A percentile compares a stretch with the other conserved stretches of the same genome.
Conservation (phyloP, 768 basidiomycete species). For the Tubosaeta brunneosetosa region DNA sequence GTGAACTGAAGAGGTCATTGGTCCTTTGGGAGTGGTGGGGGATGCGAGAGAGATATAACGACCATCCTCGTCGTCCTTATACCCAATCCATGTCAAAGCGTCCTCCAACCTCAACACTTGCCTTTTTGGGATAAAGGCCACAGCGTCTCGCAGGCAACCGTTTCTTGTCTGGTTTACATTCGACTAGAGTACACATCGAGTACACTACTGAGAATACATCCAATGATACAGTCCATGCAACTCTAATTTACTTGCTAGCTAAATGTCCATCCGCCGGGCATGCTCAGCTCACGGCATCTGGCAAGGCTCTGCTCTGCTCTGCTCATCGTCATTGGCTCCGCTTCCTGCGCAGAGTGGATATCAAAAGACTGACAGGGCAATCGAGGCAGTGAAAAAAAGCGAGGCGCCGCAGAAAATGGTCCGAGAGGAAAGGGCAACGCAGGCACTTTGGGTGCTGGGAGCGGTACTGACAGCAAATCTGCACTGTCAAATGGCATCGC, state of each 20-base stretch:
- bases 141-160: constrained; percentile 16
- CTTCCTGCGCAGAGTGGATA: constrained; percentile 15
- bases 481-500: constrained; percentile 24
- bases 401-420: constrained; percentile 16
- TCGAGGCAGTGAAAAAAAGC: constrained; percentile 24
- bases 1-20: constrained; percentile 10
- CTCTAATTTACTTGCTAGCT: constrained; percentile 5
- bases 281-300: constrained; percentile 31
- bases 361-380: constrained; percentile 18
- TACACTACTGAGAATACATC: not conserved
- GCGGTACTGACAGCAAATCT: constrained; percentile 10
- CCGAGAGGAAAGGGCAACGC: constrained; percentile 8
- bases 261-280: constrained; percentile 41
- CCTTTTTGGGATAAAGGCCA: constrained; percentile 32
- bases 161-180: constrained; percentile 17
- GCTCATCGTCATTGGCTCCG: constrained; percentile 6
- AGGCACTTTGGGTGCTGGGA: constrained; percentile 3
- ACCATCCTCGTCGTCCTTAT: constrained; percentile 22
- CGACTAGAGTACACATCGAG: constrained; percentile 7
- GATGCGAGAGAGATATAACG: constrained; percentile 1
- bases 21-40: not conserved
- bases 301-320: constrained; percentile 14
- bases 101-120: constrained; percentile 28
- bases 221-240: constrained; percentile 13
- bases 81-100: constrained; percentile 28